Base-by-base conservation (phyloP, 352 stramenopile genomes). In the Pythium insidiosum region DNA sequence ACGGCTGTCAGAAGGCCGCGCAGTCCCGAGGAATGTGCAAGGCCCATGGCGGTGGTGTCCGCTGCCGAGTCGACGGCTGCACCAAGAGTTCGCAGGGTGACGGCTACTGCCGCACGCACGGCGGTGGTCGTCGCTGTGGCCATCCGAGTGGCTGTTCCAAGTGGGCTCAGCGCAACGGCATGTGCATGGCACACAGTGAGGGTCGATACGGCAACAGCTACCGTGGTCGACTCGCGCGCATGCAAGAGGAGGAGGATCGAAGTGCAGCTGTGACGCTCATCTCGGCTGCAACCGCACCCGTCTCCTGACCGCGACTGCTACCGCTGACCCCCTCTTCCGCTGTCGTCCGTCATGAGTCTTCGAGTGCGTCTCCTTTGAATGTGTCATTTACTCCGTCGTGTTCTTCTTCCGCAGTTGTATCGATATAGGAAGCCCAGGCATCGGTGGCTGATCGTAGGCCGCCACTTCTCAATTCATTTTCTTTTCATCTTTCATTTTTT, bases 1-100 rank as follows among this genome's bases (percentile, higher is more conserved):
- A 88, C 2, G 76, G 79, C 4, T 91, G 79, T 24, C 53, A 73
- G 36, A 91, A 89, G 49, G 76, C 79, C 19, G 79, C 79, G 9
- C 79, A 91, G 38, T 86, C 72, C 12, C 69, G 76, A 16, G 79
- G 79, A 6, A 89, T 89, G 79, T 91, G 79, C 58, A 91, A 91
- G 53, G 79, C 79, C 6, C 79, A 91, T 39, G 79, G 79, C 15
- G 79, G 79, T 31, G 79, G 79, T 22, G 76, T 88, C 21, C 79
- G 79, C n/a, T 91, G 79, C 48, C 76, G 73, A 38, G 66, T 87
- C n/a, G 74, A 87, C n/a, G 79, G 70, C 16, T 91, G 79, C 53
- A 60, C 67, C 7, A 91, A 91, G 58, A 88, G 75, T 52, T 88
- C 73, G 4, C 79, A 91, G 40, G 76, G 79, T 22, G 79, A 87